phyloP scores from a whole-genome alignment of 2,329 filamentous ascomycete species.

The Colletotrichum incanum region DNA sequence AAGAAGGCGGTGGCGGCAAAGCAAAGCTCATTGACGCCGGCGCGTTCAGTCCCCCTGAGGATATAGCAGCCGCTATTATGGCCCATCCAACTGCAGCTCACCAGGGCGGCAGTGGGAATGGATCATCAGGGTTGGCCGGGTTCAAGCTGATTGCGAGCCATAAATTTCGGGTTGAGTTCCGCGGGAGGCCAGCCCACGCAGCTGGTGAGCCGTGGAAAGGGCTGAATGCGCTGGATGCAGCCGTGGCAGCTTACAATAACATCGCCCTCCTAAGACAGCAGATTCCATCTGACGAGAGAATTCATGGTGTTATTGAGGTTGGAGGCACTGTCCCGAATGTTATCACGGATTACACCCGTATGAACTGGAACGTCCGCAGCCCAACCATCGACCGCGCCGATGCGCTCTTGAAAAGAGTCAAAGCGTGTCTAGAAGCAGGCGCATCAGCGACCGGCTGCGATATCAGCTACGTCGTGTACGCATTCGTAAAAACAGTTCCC shows the following conservation, averaged over 20 bases:
- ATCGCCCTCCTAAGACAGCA: slow-evolving; percentile 57
- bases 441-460: slow-evolving; percentile 55
- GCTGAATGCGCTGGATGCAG: slow-evolving; percentile 57
- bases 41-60: slow-evolving; percentile 48
- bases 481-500: background rate
- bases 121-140: slow-evolving; percentile 47
- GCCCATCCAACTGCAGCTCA: slow-evolving; percentile 38
- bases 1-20: slow-evolving; percentile 62
- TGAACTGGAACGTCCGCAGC: slow-evolving; percentile 58
- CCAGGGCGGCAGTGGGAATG: slow-evolving; percentile 22
- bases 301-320: slow-evolving; percentile 56
- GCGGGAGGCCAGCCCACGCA: slow-evolving; percentile 54
- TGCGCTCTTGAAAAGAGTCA: slow-evolving; percentile 51
- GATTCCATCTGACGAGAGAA: slow-evolving; percentile 54
- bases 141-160: slow-evolving; percentile 52
- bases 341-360: slow-evolving; percentile 56
- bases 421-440: slow-evolving; percentile 55
- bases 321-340: slow-evolving; percentile 58
- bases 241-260: slow-evolving; percentile 53
- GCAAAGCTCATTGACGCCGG: slow-evolving; percentile 53
- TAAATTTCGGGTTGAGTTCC: slow-evolving; percentile 53
- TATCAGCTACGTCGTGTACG: slow-evolving; percentile 54
- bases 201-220: slow-evolving; percentile 56
- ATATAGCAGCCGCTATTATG: slow-evolving; percentile 59
- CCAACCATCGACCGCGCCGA: slow-evolving; percentile 51